Evolutionary conservation across 192 early-diverging fungal species (phyloP).

Genomic region (Rhizophlyctis rosea): DNA sequence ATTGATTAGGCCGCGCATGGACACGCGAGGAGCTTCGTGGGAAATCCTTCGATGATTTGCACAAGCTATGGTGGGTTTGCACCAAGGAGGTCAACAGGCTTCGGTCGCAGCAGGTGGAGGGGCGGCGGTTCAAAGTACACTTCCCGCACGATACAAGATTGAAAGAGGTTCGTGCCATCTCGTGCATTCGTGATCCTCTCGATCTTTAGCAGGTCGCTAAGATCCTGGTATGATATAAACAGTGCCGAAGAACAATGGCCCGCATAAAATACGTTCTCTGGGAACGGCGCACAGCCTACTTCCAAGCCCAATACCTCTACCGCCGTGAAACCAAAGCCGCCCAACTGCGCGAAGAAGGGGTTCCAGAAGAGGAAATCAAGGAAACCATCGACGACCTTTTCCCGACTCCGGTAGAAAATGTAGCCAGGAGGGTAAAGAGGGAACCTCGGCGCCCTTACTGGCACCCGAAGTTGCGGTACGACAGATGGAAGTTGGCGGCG

Average conservation of each 20-base stretch:
- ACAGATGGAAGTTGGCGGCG: too few species aligned
- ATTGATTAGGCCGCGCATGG: constrained; percentile 77
- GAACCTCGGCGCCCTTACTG: too few species aligned
- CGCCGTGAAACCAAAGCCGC: constrained; percentile 18
- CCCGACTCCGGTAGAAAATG: constrained; percentile 14
- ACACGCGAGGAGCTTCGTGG: constrained; percentile 78
- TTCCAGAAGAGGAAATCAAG: constrained; percentile 5
- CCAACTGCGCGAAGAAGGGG: constrained; percentile 9
- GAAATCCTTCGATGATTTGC: constrained; percentile 96
- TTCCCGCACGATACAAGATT: constrained; percentile 43
- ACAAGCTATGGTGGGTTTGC: constrained; percentile 86
- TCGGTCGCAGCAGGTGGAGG: constrained; percentile 46
- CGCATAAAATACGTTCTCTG: constrained; percentile 48
- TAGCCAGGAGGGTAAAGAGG: constrained; percentile 16
- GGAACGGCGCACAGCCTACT: constrained; percentile 45
- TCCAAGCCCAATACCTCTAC: constrained; percentile 41
- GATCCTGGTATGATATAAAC: not conserved
- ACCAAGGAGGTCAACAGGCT: constrained; percentile 54
- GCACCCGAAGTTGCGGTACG: too few species aligned
- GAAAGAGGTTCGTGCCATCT: constrained; percentile 30
- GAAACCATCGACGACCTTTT: constrained; percentile 20
- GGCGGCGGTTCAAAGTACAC: constrained; percentile 40
- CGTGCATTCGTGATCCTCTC: not conserved
- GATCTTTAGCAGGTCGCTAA: constrained; percentile 3
- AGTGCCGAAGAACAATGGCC: constrained; percentile 37